phyloP scores from a whole-genome alignment of 1,139 yeast genomes.

The Nakaseomyces sp. region DNA sequence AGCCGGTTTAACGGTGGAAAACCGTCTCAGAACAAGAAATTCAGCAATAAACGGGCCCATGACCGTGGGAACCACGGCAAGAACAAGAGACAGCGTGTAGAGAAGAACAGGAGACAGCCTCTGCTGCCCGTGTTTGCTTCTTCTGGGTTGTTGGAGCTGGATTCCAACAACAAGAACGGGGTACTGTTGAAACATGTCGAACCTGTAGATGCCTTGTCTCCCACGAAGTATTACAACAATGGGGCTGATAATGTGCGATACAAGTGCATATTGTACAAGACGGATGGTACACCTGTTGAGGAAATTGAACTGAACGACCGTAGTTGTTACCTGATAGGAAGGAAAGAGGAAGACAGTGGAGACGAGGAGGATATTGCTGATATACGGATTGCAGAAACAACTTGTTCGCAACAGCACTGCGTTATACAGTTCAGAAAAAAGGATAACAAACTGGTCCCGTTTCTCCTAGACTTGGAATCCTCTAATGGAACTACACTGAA shows the following conservation, averaged over 20 bases:
- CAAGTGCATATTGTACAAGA: slow-evolving; percentile 19
- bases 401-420: slow-evolving; percentile 48
- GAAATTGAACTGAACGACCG: slow-evolving; percentile 30
- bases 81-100: slow-evolving; percentile 5
- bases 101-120: neutral
- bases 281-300: slow-evolving; percentile 16
- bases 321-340: slow-evolving; percentile 37
- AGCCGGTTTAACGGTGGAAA: too few relatives aligned
- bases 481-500: slow-evolving; percentile 48
- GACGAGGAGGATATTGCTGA: slow-evolving; percentile 38
- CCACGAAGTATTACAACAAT: slow-evolving; percentile 22
- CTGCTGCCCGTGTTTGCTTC: slow-evolving; percentile 32
- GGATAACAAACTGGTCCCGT: slow-evolving; percentile 30
- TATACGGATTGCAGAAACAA: slow-evolving; percentile 36
- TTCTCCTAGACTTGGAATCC: slow-evolving; percentile 45
- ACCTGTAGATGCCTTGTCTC: slow-evolving; percentile 36
- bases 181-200: slow-evolving; percentile 38
- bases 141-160: slow-evolving; percentile 41
- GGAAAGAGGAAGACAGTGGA: slow-evolving; percentile 9
- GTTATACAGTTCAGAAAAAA: slow-evolving; percentile 42
- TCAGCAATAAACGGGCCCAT: neutral
- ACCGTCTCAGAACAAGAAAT: too few relatives aligned
- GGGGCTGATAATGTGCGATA: slow-evolving; percentile 10
- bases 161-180: slow-evolving; percentile 37
- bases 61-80: neutral